phyloP scores from a whole-genome alignment of 2,329 filamentous ascomycete genomes.

The Colletotrichum phormii region DNA sequence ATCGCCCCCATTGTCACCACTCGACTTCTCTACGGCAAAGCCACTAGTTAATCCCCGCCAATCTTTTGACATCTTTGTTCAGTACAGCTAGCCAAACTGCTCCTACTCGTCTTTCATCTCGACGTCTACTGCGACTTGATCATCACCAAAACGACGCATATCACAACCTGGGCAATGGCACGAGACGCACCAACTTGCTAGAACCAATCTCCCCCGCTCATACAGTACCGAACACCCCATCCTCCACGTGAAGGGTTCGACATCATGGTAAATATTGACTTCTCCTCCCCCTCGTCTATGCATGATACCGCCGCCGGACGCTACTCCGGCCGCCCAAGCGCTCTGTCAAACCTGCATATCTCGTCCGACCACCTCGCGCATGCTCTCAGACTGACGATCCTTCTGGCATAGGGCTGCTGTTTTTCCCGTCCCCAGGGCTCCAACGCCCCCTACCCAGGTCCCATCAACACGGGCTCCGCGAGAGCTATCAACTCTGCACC shows the following conservation, averaged over 20 bases:
- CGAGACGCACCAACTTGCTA: conserved; percentile 1
- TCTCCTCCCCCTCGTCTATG: neutral
- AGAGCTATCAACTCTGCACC: conserved; percentile 62
- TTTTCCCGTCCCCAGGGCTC: conserved; percentile 64
- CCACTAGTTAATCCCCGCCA: neutral
- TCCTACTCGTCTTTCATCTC: neutral
- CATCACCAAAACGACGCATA: neutral
- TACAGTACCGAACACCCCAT: neutral
- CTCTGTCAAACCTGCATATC: neutral
- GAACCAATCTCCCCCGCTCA: neutral
- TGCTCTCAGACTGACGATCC: conserved; percentile 1
- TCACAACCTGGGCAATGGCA: conserved; percentile 26
- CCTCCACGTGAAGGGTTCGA: neutral
- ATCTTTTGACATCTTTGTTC: neutral
- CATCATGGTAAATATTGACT: conserved; percentile 19
- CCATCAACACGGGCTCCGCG: conserved; percentile 60
- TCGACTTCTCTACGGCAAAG: neutral
- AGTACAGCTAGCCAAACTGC: neutral
- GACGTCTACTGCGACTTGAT: neutral
- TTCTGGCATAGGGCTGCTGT: conserved; percentile 65
- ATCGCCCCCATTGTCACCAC: neutral
- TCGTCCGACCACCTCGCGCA: neutral
- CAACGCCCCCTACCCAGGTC: conserved; percentile 66
- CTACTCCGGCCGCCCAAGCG: neutral
- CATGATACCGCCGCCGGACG: neutral